phyloP scores from a whole-genome alignment of 2,329 filamentous ascomycete species.

The Alternaria gaisen region DNA sequence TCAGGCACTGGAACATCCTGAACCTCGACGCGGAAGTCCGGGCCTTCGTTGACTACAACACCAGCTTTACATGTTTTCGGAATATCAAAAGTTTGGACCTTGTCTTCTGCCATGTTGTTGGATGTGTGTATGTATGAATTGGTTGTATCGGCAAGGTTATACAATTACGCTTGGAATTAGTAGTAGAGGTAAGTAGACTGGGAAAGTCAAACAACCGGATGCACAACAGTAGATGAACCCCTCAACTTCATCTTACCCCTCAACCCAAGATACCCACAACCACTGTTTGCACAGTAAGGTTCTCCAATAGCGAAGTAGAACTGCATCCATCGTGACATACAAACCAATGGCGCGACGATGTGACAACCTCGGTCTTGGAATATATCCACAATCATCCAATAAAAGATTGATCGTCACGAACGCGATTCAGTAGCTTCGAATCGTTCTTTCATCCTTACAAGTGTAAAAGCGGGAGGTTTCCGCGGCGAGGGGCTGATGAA shows the following conservation, averaged over 20 bases:
- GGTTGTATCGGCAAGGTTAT: background rate
- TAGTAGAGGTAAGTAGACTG: background rate
- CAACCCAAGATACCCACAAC: background rate
- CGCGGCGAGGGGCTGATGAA: background rate
- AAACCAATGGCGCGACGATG: background rate
- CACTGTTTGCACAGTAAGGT: background rate
- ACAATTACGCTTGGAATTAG: background rate
- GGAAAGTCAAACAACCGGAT: background rate
- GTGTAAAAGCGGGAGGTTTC: background rate
- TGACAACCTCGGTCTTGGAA: slow-evolving; percentile 5
- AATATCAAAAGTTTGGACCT: slow-evolving; percentile 50
- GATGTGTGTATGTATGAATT: background rate
- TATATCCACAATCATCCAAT: background rate
- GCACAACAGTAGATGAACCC: slow-evolving; percentile 7
- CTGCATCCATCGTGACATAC: background rate
- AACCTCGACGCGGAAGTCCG: slow-evolving; percentile 59
- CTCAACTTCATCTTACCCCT: slow-evolving; percentile 8
- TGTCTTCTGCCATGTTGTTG: slow-evolving; percentile 38
- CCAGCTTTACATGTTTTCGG: slow-evolving; percentile 62
- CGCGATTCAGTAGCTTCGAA: slow-evolving; percentile 1
- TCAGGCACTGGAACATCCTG: slow-evolving; percentile 59
- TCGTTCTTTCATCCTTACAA: background rate
- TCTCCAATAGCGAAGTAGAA: background rate
- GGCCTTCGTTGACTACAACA: slow-evolving; percentile 62
- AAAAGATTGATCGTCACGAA: background rate